Percentiles rank a stretch among this genome's conserved stretches.
Conservation (phyloP, 148 eudicot genomes). For the Rhododendron vialii region DNA sequence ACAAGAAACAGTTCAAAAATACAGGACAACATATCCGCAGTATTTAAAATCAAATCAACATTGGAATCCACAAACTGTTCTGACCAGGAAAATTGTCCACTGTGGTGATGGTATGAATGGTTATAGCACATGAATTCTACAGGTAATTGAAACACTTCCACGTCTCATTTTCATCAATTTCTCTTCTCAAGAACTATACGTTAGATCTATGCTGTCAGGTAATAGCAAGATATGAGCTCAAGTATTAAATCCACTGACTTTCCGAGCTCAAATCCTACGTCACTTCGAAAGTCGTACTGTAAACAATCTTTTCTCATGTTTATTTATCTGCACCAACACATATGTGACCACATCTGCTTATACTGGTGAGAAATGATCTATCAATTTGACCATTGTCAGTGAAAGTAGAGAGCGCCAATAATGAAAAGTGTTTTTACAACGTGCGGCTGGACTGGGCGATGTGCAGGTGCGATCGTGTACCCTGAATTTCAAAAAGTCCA, state of each 20-base stretch:
- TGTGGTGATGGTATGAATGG: not conserved
- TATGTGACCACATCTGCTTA: not conserved
- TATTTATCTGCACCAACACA: not conserved
- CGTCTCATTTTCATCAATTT: not conserved
- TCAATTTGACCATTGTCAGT: not conserved
- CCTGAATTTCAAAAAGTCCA: not conserved
- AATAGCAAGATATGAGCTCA: not conserved
- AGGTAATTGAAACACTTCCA: not conserved
- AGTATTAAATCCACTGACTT: not conserved
- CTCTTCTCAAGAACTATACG: not conserved
- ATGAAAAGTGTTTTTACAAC: not conserved
- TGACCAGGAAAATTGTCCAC: not conserved
- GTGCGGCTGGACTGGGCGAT: not conserved
- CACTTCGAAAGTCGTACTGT: not conserved
- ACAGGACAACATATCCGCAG: not conserved
- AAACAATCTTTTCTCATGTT: not conserved
- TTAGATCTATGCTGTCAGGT: constrained; percentile 1
- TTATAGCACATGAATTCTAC: not conserved
- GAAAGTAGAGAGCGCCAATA: not conserved
- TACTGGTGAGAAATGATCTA: not conserved
- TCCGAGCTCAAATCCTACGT: not conserved
- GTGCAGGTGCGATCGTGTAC: not conserved
- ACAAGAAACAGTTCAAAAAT: not conserved
- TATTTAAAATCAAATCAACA: not conserved
- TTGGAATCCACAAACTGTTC: not conserved